These are phyloP conservation scores for Rostrohypoxylon terebratum DNA, from an alignment of 495 filamentous ascomycete genomes.

Conservation along the genomic window DNA sequence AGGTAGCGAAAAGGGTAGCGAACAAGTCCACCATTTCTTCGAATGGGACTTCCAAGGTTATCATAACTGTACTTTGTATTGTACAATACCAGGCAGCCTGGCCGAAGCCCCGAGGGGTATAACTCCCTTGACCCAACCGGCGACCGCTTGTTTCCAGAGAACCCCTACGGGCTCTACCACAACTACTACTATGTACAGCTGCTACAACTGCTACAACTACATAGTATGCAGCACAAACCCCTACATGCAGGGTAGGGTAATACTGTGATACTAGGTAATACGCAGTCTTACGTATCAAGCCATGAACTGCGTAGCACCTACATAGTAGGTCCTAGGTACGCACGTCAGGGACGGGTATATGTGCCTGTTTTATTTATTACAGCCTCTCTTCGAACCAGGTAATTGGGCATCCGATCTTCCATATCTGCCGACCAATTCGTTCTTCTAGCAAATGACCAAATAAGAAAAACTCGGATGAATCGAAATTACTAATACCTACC, in stretches of 20 bases:
- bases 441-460: constrained; percentile 14
- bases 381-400: constrained; percentile 38
- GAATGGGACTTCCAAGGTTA: constrained; percentile 27
- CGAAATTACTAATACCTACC: constrained; percentile 28
- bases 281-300: not conserved
- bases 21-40: not conserved
- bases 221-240: not conserved
- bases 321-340: not conserved
- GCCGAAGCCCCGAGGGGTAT: constrained; percentile 26
- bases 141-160: constrained; percentile 10
- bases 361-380: constrained; percentile 41
- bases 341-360: constrained; percentile 36
- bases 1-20: constrained; percentile 22
- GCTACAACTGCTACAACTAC: not conserved
- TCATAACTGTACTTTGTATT: constrained; percentile 15
- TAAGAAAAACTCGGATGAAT: constrained; percentile 30
- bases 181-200: too few relatives aligned
- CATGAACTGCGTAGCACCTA: not conserved
- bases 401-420: constrained; percentile 29
- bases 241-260: not conserved
- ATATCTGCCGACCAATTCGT: constrained; percentile 18
- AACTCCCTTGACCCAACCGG: constrained; percentile 1
- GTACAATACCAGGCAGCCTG: too few relatives aligned
- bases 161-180: not conserved
- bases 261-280: constrained; percentile 6